These are phyloP conservation scores for Cetraspora pellucida DNA, from an alignment of 192 early-diverging fungal genomes.

Conservation along the genomic window DNA sequence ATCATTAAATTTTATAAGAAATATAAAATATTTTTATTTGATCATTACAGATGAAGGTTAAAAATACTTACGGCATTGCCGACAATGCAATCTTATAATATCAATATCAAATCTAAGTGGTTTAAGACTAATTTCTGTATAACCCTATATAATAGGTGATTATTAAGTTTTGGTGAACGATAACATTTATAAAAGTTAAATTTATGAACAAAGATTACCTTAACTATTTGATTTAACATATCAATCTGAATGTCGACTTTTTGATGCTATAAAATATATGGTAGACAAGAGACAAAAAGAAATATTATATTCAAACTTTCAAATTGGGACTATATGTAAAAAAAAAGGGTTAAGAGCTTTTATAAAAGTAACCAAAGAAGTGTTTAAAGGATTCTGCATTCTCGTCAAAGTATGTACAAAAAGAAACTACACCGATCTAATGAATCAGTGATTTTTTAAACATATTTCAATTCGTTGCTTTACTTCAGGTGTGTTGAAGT, in stretches of 20 bases:
- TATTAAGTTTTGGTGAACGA: background rate
- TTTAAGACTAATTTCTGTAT: background rate
- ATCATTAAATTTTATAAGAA: background rate
- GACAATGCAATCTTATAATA: constrained; percentile 10
- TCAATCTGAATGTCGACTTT: background rate
- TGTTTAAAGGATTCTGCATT: too few relatives aligned
- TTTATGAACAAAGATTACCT: background rate
- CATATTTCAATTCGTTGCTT: too few relatives aligned
- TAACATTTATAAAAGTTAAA: background rate
- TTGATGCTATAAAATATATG: background rate
- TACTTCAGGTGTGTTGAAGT: too few relatives aligned
- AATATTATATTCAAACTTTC: too few relatives aligned
- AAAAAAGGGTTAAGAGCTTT: background rate
- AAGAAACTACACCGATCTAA: too few relatives aligned
- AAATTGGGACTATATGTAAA: background rate
- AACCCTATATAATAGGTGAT: background rate
- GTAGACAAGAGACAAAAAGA: too few relatives aligned
- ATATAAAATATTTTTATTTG: background rate
- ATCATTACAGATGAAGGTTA: background rate
- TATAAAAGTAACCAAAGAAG: too few relatives aligned
- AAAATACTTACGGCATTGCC: constrained; percentile 14
- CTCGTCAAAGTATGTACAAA: too few relatives aligned
- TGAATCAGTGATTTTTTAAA: too few relatives aligned
- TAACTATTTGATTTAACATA: background rate
- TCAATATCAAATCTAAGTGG: constrained; percentile 10